Conservation (phyloP, 257 asterid genomes). For the Nicotiana attenuata region DNA sequence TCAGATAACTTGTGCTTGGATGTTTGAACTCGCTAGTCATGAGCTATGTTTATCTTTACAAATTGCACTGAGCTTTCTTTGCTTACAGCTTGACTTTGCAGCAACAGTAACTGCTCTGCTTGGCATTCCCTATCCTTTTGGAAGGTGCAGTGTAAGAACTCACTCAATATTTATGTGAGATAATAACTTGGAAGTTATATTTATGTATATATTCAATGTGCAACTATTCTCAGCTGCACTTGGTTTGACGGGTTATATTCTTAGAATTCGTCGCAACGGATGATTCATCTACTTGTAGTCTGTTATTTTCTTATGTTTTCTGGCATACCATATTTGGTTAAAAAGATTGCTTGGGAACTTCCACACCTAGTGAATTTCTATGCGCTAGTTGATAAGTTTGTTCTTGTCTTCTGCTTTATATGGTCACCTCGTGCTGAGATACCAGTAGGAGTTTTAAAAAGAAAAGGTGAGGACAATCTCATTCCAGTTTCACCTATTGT, state of each 20-base stretch:
- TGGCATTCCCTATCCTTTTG: slow-evolving; percentile 92
- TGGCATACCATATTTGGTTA: neutral
- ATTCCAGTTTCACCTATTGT: neutral
- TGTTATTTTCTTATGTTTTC: neutral
- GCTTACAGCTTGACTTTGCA: slow-evolving; percentile 84
- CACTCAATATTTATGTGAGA: neutral
- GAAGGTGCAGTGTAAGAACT: slow-evolving; percentile 58
- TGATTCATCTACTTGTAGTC: neutral
- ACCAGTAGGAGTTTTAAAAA: neutral
- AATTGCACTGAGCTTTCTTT: slow-evolving; percentile 25
- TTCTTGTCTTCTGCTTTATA: neutral
- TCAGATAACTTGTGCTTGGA: slow-evolving; percentile 14
- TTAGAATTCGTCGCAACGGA: neutral
- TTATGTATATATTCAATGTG: neutral
- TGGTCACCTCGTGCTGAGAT: neutral
- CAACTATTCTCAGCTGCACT: neutral
- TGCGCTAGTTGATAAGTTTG: neutral
- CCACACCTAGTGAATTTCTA: neutral
- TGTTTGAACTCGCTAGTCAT: neutral
- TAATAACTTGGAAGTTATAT: neutral
- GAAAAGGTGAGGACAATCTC: neutral
- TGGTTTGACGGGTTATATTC: neutral
- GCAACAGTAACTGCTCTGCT: slow-evolving; percentile 83
- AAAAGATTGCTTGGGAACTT: neutral
- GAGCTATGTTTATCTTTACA: neutral